Base-by-base conservation (phyloP, 805 yeast species). In the Hanseniaspora guilliermondii region DNA sequence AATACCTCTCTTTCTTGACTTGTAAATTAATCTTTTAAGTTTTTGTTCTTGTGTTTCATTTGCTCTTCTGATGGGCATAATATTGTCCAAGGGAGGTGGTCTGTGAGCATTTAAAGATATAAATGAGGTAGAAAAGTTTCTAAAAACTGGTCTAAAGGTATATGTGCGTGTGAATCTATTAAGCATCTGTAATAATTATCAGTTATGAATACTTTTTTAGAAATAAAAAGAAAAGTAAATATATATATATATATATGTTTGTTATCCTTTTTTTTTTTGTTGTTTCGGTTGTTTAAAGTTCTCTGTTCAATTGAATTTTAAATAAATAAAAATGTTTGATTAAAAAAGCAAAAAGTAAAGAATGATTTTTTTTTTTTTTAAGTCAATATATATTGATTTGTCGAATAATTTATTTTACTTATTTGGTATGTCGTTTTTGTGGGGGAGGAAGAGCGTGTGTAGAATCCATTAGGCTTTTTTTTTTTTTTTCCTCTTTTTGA, bases 1-100 rank as follows among this genome's bases (percentile, higher is more conserved):
- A 55, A 93, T 93, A 37, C 98, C 98, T 65, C 98, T 78, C 68
- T 93, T 93, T 59, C 98, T 77, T 33, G 91, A 81, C 68, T 93
- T 98, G 68, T 93, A 93, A 1, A 86, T 71, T 61, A 93, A 71
- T 58, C 98, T 77, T n/a, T 96, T 94, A 60, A 88, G 76, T 68
- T 86, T 87, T 46, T 76, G 76, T 33, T 84, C 87, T 1, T 79
- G 68, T 8, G 80, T 66, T 68, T 93, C 98, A 58, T 82, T 82
- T 3, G 72, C 70, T 60, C 98, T 77, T 57, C 81, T 78, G 50
- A 88, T 73, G 1, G 98, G 98, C 61, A 81, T 77, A 53, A 91
- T 85, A 62, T 78, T 78, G 64, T 50, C 55, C 24, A 50, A 21
- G 9, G 55, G 55, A 32, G 55, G 55, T 24, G 55, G 55, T 50